Base-by-base conservation (phyloP, 2,329 filamentous ascomycete genomes). In the Rhynchosporium agropyri region DNA sequence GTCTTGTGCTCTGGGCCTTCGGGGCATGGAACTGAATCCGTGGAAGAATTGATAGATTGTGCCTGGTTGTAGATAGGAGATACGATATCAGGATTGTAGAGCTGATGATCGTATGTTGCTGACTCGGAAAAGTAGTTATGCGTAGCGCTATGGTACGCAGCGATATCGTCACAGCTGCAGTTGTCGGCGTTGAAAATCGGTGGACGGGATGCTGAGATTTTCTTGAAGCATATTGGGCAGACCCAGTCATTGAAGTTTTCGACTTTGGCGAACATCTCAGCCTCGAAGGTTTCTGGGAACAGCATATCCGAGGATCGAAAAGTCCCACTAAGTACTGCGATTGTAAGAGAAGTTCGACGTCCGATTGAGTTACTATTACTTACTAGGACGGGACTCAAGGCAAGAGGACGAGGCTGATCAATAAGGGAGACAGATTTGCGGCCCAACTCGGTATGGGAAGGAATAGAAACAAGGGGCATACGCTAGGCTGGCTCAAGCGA, bases 151-250 rank as follows among this genome's bases (percentile, higher is more conserved):
- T 48, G 51, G n/a, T 55, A 56, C 20, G 48, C 43, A 36, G 60
- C 67, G 9, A 65, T 43, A 51, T 69, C 67, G 12, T 63, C 63
- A 54, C 70, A 73, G 61, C 64, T 60, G 51, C 70, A 72, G 20
- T 72, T 72, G 10, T 70, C 69, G 9, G 63, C 15, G 48, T 70
- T 72, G 65, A 66, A 68, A 58, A 65, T 40, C 1, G 70, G 71
- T 31, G 67, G 70, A 13, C 70, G 68, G 10, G 64, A 62, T 10
- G 70, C 53, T 5, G 68, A 70, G 33, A 69, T 67, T 8, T 60
- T 61, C 42, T 68, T 68, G 63, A 65, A 67, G 65, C 70, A 72
- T 40, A 38, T 26, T 29, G 57, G 51, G 28, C 69, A 73, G n/a
- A 57, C 31, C 63, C 68, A 72, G n/a, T 63, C 58, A 12, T 66